Evolutionary conservation across 495 filamentous ascomycete species (phyloP).

Genomic region (Cladorrhinum samala): DNA sequence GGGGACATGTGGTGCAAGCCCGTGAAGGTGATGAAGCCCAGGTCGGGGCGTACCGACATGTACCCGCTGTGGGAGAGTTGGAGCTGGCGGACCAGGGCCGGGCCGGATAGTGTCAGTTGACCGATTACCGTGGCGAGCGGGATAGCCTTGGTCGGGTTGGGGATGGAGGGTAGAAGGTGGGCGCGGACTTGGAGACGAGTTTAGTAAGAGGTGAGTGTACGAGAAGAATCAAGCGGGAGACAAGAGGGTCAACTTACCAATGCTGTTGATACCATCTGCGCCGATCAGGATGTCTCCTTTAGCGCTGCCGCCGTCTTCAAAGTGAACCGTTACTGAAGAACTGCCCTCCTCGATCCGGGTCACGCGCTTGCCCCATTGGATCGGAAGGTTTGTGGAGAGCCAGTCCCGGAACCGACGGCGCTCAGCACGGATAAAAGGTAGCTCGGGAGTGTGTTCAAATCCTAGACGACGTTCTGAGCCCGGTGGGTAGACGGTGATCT

Average conservation of each 20-base stretch:
- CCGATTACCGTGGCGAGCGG: slow-evolving; percentile 23
- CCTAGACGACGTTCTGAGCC: slow-evolving; percentile 18
- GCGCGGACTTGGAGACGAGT: slow-evolving; percentile 12
- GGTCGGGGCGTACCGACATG: slow-evolving; percentile 13
- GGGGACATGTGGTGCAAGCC: slow-evolving; percentile 17
- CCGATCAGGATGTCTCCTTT: slow-evolving; percentile 44
- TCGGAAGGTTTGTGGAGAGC: slow-evolving; percentile 21
- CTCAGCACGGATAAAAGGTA: slow-evolving; percentile 24
- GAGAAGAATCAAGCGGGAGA: background rate
- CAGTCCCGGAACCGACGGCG: slow-evolving; percentile 20
- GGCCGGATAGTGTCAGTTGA: slow-evolving; percentile 14
- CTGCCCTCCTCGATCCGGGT: slow-evolving; percentile 18
- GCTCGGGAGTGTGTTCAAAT: slow-evolving; percentile 17
- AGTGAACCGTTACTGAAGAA: slow-evolving; percentile 20
- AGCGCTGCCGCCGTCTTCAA: slow-evolving; percentile 32
- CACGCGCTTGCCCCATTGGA: slow-evolving; percentile 23
- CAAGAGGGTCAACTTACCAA: no score
- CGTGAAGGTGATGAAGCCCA: slow-evolving; percentile 11
- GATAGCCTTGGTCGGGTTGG: slow-evolving; percentile 14
- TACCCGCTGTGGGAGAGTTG: slow-evolving; percentile 21
- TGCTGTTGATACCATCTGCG: slow-evolving; percentile 43
- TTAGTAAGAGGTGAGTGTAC: background rate
- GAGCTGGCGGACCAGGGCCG: slow-evolving; percentile 24
- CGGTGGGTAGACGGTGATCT: slow-evolving; percentile 18
- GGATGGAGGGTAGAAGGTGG: slow-evolving; percentile 25